Evolutionary conservation across 1,284 basidiomycete species (phyloP).

Genomic region (Cutaneotrichosporon mucoides): DNA sequence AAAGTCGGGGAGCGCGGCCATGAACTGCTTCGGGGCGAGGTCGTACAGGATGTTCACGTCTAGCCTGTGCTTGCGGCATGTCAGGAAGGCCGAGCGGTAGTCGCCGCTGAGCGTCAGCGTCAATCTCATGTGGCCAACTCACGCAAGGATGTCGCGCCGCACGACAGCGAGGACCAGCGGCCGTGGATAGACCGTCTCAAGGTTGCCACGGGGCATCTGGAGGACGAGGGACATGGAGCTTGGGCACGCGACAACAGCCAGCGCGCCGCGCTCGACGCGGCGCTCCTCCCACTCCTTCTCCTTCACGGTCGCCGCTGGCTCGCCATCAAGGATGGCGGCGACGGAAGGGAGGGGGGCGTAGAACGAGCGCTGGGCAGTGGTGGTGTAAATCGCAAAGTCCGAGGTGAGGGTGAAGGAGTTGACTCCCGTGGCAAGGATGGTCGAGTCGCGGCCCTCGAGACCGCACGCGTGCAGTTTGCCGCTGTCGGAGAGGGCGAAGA

Average conservation of each 20-base stretch:
- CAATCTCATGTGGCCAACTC: conserved; percentile 38
- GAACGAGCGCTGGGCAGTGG: conserved; percentile 72
- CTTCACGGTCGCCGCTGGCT: conserved; percentile 22
- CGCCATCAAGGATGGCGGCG: conserved; percentile 28
- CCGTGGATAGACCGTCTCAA: conserved; percentile 92
- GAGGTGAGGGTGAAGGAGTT: conserved; percentile 79
- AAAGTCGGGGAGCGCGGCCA: conserved; percentile 61
- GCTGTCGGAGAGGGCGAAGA: conserved; percentile 63
- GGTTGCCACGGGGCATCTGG: conserved; percentile 96
- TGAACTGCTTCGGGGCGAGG: conserved; percentile 67
- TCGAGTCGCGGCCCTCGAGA: conserved; percentile 42
- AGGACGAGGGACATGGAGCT: conserved; percentile 84
- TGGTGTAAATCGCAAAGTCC: conserved; percentile 81
- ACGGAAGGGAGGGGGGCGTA: conserved; percentile 62
- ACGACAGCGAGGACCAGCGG: conserved; percentile 85
- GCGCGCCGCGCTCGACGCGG: conserved; percentile 77
- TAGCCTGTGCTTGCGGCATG: conserved; percentile 88
- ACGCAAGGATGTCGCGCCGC: conserved; percentile 67
- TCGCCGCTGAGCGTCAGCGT: conserved; percentile 34
- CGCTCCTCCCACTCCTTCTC: conserved; percentile 63
- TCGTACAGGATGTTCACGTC: conserved; percentile 86
- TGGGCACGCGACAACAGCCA: conserved; percentile 78
- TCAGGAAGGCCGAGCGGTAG: conserved; percentile 81
- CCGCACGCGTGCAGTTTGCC: conserved; percentile 60
- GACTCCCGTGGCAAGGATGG: conserved; percentile 56